Percentiles rank a stretch among this genome's conserved stretches.
These are phyloP conservation scores for Phytophthora vignae DNA, from an alignment of 352 stramenopile genomes.

Conservation along the genomic window DNA sequence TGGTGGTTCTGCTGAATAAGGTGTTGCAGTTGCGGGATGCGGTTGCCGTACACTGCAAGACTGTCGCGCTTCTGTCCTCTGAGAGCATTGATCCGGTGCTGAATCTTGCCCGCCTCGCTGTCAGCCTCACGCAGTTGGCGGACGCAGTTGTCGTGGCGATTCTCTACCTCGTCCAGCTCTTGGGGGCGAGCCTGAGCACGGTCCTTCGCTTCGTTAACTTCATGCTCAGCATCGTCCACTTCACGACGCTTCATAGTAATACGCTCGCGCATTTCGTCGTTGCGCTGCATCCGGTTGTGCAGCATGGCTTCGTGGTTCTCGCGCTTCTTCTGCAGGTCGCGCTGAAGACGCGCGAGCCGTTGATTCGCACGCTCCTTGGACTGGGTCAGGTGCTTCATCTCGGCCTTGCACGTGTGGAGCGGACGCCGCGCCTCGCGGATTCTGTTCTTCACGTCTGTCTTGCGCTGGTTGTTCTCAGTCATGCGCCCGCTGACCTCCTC, in stretches of 20 bases:
- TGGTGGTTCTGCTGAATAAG: slow-evolving; percentile 78
- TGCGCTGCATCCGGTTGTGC: slow-evolving; percentile 61
- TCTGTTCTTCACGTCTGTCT: slow-evolving; percentile 61
- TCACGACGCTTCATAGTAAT: slow-evolving; percentile 63
- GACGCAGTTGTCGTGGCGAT: slow-evolving; percentile 64
- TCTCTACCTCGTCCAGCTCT: slow-evolving; percentile 64
- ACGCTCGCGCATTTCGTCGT: slow-evolving; percentile 63
- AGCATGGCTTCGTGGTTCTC: slow-evolving; percentile 67
- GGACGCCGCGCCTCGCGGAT: slow-evolving; percentile 74
- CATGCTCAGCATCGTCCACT: slow-evolving; percentile 44
- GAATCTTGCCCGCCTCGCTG: slow-evolving; percentile 50
- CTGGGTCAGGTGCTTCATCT: slow-evolving; percentile 66
- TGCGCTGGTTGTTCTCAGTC: slow-evolving; percentile 50
- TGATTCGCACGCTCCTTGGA: slow-evolving; percentile 62
- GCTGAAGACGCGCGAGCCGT: slow-evolving; percentile 57
- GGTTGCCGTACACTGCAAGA: slow-evolving; percentile 71
- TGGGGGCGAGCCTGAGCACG: slow-evolving; percentile 31
- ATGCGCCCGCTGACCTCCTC: slow-evolving; percentile 58
- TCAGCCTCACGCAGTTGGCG: slow-evolving; percentile 68
- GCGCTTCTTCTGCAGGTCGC: slow-evolving; percentile 62
- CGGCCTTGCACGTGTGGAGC: slow-evolving; percentile 70
- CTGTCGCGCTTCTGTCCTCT: slow-evolving; percentile 64
- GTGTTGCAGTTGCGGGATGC: slow-evolving; percentile 75
- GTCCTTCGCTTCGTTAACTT: slow-evolving; percentile 51
- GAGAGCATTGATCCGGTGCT: slow-evolving; percentile 58